phyloP scores from a whole-genome alignment of 805 yeast species.

The Lachancea fermentati region DNA sequence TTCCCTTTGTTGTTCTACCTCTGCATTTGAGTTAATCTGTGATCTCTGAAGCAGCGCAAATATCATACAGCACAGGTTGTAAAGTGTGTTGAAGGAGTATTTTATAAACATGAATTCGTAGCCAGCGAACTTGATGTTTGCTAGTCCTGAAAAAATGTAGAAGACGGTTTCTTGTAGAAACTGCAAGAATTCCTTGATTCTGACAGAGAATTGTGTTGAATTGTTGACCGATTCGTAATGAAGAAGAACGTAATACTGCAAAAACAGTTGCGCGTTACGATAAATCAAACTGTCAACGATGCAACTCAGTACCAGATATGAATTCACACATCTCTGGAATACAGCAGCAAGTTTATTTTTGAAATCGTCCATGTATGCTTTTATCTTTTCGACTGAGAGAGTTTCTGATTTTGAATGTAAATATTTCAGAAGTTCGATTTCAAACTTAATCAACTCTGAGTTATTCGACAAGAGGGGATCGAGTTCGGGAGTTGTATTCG shows the following conservation, averaged over 20 bases:
- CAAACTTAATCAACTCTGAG: constrained; percentile 16
- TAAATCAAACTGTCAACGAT: constrained; percentile 27
- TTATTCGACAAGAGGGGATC: constrained; percentile 24
- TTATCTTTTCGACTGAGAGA: constrained; percentile 20
- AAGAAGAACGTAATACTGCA: constrained; percentile 21
- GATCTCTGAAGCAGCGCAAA: constrained; percentile 23
- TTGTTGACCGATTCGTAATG: constrained; percentile 24
- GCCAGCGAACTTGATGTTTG: constrained; percentile 28
- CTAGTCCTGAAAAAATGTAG: constrained; percentile 29
- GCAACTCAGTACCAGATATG: constrained; percentile 22
- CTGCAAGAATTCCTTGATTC: constrained; percentile 22
- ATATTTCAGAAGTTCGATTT: constrained; percentile 23
- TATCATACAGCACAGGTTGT: constrained; percentile 21
- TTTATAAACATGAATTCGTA: constrained; percentile 28
- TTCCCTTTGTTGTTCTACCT: constrained; percentile 15
- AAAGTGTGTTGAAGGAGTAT: constrained; percentile 22
- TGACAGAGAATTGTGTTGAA: constrained; percentile 14
- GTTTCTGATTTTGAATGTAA: constrained; percentile 23
- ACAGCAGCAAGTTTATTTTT: constrained; percentile 11
- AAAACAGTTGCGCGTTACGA: constrained; percentile 21
- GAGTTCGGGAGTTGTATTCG: constrained; percentile 17
- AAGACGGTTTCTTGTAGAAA: constrained; percentile 27
- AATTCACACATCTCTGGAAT: constrained; percentile 19
- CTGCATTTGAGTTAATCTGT: neutral
- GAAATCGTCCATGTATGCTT: constrained; percentile 15